Evolutionary conservation across 176 grass and related monocot species (phyloP).

Genomic region (Aegilops bicornis): DNA sequence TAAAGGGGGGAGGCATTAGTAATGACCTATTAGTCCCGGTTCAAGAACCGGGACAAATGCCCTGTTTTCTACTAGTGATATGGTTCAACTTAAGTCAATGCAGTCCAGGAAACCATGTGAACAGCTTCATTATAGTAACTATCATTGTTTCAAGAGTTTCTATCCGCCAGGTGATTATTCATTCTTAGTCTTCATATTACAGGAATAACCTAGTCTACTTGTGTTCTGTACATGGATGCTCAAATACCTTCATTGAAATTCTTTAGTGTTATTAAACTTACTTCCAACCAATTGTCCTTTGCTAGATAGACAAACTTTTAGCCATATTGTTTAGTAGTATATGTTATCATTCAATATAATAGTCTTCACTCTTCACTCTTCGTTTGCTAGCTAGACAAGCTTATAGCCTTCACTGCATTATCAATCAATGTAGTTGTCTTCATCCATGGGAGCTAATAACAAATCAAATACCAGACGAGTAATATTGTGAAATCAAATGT

Average conservation of each 20-base stretch:
- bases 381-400: too few relatives aligned
- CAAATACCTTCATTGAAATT: not conserved
- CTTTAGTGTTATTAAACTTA: too few relatives aligned
- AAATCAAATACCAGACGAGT: too few relatives aligned
- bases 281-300: not conserved
- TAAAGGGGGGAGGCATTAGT: too few relatives aligned
- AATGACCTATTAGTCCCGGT: too few relatives aligned
- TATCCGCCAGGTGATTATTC: not conserved
- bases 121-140: fast-evolving
- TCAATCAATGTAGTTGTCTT: too few relatives aligned
- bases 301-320: not conserved
- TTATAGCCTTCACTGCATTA: too few relatives aligned
- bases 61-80: too few relatives aligned
- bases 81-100: not conserved
- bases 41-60: too few relatives aligned
- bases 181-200: not conserved
- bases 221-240: not conserved
- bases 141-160: not conserved
- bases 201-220: not conserved
- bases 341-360: not conserved
- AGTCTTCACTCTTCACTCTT: not conserved
- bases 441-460: too few relatives aligned
- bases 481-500: not conserved
- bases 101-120: not conserved
- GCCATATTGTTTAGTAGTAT: not conserved